phyloP scores from a whole-genome alignment of 1,284 basidiomycete species.

The Blastosporella zonata region DNA sequence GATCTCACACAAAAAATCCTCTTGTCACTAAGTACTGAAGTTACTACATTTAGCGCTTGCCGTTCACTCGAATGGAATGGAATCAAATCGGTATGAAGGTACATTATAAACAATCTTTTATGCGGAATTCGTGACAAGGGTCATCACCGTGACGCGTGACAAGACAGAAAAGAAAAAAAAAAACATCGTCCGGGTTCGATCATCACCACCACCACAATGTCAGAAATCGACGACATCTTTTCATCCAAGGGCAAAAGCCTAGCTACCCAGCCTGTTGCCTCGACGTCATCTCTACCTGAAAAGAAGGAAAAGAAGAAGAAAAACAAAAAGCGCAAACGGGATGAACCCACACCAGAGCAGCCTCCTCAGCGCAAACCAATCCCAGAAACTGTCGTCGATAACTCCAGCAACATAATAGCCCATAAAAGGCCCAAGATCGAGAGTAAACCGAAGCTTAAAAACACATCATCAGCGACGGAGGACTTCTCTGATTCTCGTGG shows the following conservation, averaged over 20 bases:
- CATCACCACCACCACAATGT: conserved; percentile 34
- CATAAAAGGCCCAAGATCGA: conserved; percentile 36
- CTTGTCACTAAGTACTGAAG: no score
- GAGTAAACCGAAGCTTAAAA: conserved; percentile 20
- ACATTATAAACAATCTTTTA: no score
- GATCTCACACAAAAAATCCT: no score
- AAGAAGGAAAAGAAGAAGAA: conserved; percentile 44
- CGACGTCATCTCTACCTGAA: conserved; percentile 23
- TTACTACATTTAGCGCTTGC: no score
- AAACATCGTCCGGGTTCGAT: conserved; percentile 3
- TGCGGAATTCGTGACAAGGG: neutral
- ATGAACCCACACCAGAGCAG: conserved; percentile 15
- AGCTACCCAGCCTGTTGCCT: conserved; percentile 19
- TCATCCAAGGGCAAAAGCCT: conserved; percentile 48
- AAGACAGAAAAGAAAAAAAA: conserved; percentile 10
- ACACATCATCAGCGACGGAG: conserved; percentile 19
- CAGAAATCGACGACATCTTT: conserved; percentile 82
- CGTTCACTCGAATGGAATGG: no score
- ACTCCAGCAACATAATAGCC: conserved; percentile 36
- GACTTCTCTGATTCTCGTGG: conserved; percentile 78
- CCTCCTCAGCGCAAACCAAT: conserved; percentile 25
- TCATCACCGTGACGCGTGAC: conserved; percentile 8
- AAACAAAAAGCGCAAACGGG: conserved; percentile 36
- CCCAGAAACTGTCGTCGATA: conserved; percentile 62
- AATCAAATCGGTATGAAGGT: no score